phyloP scores from a whole-genome alignment of 1,284 basidiomycete species.

The Trametes sp. region DNA sequence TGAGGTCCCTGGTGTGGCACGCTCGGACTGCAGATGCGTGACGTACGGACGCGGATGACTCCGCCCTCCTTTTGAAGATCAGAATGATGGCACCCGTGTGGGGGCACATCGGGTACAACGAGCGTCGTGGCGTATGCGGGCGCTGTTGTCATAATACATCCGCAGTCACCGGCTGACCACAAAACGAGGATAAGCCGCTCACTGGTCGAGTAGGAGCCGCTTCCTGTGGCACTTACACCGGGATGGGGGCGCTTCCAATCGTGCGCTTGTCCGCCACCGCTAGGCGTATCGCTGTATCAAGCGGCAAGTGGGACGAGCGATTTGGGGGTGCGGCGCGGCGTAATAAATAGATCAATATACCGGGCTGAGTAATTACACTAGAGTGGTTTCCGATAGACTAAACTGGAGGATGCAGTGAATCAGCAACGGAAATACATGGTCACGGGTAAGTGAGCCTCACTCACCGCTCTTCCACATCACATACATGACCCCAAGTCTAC shows the following conservation, averaged over 20 bases:
- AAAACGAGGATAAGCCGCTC: not conserved
- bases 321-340: not conserved
- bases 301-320: not conserved
- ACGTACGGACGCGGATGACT: not conserved
- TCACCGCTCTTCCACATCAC: not conserved
- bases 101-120: not conserved
- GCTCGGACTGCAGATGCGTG: not conserved
- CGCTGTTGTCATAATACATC: not conserved
- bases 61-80: not conserved
- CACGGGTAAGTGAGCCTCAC: not conserved
- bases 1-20: not conserved
- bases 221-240: no score
- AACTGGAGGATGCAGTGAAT: not conserved
- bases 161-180: not conserved
- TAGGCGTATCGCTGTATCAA: not conserved
- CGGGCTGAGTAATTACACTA: not conserved
- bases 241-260: no score
- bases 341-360: not conserved
- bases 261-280: not conserved
- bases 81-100: not conserved
- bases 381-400: not conserved
- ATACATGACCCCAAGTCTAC: not conserved
- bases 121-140: not conserved
- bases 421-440: not conserved
- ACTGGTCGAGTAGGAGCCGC: no score